Percentiles rank a stretch among this genome's conserved stretches.
Evolutionary conservation across 192 early-diverging fungal genomes (phyloP).

Genomic region (Entophlyctis luteolus): DNA sequence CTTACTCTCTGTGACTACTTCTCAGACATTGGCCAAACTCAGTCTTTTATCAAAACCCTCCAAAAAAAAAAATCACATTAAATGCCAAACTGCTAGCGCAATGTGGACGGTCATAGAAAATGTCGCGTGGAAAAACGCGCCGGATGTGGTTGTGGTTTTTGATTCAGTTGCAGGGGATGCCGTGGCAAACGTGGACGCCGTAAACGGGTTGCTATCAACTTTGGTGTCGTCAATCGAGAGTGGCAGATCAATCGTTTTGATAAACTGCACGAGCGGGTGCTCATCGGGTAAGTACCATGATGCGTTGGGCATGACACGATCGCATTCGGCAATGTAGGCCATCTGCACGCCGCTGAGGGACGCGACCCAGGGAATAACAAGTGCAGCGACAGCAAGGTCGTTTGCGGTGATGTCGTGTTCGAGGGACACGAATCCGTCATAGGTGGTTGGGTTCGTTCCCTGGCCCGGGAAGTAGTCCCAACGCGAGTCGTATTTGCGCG

Average conservation of each 20-base stretch:
- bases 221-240: slow-evolving; percentile 10
- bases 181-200: no score
- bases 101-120: no score
- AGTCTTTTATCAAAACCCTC: no score
- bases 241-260: slow-evolving; percentile 25
- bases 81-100: no score
- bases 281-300: slow-evolving; percentile 11
- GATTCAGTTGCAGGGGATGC: no score
- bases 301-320: slow-evolving; percentile 16
- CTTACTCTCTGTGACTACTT: no score
- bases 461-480: slow-evolving; percentile 19
- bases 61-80: no score
- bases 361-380: neutral
- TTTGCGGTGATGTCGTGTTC: slow-evolving; percentile 22
- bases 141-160: no score
- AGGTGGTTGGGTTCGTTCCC: neutral
- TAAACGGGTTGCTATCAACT: no score
- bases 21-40: no score
- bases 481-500: slow-evolving; percentile 12
- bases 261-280: slow-evolving; percentile 9
- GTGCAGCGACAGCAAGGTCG: neutral
- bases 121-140: no score
- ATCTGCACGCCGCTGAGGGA: neutral
- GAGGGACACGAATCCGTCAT: slow-evolving; percentile 29
- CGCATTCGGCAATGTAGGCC: slow-evolving; percentile 8